Evolutionary conservation across 1,139 yeast species (phyloP), one percentile per base, ranked within the genome.

Genomic region (Zygosaccharomyces pseudobailii): DNA sequence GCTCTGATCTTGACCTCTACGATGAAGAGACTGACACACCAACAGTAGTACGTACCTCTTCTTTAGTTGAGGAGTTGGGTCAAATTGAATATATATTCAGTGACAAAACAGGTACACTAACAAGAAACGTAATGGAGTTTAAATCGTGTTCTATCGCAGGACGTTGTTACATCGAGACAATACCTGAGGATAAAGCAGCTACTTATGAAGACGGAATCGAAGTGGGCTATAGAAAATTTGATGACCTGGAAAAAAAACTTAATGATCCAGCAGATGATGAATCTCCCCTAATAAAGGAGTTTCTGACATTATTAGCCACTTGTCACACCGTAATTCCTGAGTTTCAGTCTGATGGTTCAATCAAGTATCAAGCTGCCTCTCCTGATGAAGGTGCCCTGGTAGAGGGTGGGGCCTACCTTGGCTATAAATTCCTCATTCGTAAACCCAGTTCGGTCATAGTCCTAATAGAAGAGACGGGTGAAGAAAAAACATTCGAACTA

Each of bases 321-420:
- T 94, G 98, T 66, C 99, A 94, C 63, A 94, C 99, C 0, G 99
- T 94, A 40, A 94, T 94, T 53, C 98, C 98, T 0, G 98, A 94
- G 66, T 74, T 78, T 17, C 76, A 76, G 50, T 59, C 63, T 1
- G 76, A 78, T 45, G 86, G 86, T 0, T 61, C 73, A 1, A 84
- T 92, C 55, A 90, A 87, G 65, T 94, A 94, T 63, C 98, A 94
- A 69, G 98, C 99, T 0, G 97, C 98, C 0, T 90, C 97, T 2
- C 98, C 98, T 0, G 99, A 94, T 70, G 98, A 94, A 72, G 98
- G 98, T 48, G 99, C 99, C 0, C 73, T 94, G 53, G 99, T 94
- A 3, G 90, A 92, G 59, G 98, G 98, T 49, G 98, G 97, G 19
- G 94, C 97, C 0, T 75, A 74, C 59, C 72, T 92, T 46, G 97